Evolutionary conservation across 306 rosid genomes (phyloP), one percentile per base, ranked within the genome.

Genomic region (Astragalus glycyphyllos): DNA sequence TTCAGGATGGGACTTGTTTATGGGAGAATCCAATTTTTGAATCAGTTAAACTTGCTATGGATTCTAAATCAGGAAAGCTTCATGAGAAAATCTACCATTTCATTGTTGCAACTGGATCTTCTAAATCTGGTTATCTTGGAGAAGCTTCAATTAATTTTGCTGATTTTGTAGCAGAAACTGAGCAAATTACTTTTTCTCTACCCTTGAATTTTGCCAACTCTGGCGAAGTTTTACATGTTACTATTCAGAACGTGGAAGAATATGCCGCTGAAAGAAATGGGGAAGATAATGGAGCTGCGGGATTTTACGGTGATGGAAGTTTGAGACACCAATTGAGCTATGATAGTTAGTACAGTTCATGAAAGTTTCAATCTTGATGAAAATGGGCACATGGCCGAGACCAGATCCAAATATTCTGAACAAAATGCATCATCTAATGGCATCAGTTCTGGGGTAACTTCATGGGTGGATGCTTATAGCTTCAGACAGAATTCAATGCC

Each of bases 131-230:
- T 31, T 94, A 82, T 79, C 89, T 91, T 3, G 99, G 99, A 11
- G 99, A 94, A 81, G 92, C 97, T 64, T 89, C 99, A 4, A 77
- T 91, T 10, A 97, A 94, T 86, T 86, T 94, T 65, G 89, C 99
- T 54, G 99, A 91, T 81, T 87, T 91, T 67, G 86, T 66, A 31
- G 83, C 90, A 11, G 92, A 91, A 77, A 79, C 78, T 71, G 90
- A 86, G 75, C 96, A 96, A 32, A 20, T 91, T 34, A 89, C 97
- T n/a, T 78, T 94, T 66, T 86, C 96, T 57, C 82, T 94, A 11
- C 99, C 99, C 47, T 86, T 94, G 17, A 94, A 94, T 81, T 94
- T 94, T 72, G 99, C 99, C 10, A 94, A 94, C 79, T 91, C 99
- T 4, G 99, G 99, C 31, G 90, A 87, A 64, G 84, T 94, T 77